phyloP scores from a whole-genome alignment of 1,284 basidiomycete genomes.

The Lentinula novae-zelandiae region DNA sequence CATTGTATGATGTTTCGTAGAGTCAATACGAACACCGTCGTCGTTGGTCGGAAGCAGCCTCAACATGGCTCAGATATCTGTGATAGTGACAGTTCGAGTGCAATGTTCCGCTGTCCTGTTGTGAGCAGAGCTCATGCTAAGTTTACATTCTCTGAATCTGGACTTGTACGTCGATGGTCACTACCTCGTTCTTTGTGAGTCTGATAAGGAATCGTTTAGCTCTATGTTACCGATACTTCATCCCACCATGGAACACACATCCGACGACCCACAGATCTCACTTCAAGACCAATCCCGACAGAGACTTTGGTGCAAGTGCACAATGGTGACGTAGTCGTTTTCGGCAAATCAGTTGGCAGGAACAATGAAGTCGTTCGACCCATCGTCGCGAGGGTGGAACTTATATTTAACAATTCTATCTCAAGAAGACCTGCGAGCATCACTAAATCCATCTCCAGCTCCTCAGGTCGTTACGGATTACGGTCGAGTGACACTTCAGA shows the following conservation, averaged over 20 bases:
- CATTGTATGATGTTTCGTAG: constrained; percentile 41
- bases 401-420: constrained; percentile 35
- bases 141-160: constrained; percentile 58
- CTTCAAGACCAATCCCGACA: constrained; percentile 39
- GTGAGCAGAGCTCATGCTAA: constrained; percentile 65
- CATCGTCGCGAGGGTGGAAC: constrained; percentile 53
- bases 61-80: constrained; percentile 27
- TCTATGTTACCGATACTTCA: constrained; percentile 52
- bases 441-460: constrained; percentile 8
- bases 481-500: constrained; percentile 39
- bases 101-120: constrained; percentile 60
- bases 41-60: constrained; percentile 52
- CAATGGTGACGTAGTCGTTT: constrained; percentile 66
- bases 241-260: constrained; percentile 66
- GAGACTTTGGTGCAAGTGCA: constrained; percentile 46
- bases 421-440: constrained; percentile 23
- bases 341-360: constrained; percentile 67
- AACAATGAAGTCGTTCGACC: constrained; percentile 55
- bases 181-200: constrained; percentile 6
- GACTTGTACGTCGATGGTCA: constrained; percentile 39
- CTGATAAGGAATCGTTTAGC: constrained; percentile 27
- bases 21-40: constrained; percentile 38
- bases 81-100: constrained; percentile 29
- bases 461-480: constrained; percentile 53
- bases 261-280: constrained; percentile 40